Conservation (phyloP, 2,329 filamentous ascomycete genomes). For the Aspergillus flavus region DNA sequence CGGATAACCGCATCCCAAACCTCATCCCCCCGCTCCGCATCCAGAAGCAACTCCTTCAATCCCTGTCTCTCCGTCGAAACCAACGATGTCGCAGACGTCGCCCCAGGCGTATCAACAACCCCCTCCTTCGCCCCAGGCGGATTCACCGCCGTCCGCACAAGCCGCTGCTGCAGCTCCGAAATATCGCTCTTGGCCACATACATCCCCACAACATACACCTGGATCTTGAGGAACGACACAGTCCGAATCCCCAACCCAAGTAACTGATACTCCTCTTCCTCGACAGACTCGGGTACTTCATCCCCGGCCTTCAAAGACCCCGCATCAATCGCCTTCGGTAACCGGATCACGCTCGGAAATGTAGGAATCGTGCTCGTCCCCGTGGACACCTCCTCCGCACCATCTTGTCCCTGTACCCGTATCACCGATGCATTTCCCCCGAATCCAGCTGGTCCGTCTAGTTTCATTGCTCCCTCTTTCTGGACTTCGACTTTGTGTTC, state of each 20-base stretch:
- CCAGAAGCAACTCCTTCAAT: slow-evolving; percentile 69
- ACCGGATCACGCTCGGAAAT: slow-evolving; percentile 72
- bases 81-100: slow-evolving; percentile 73
- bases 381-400: slow-evolving; percentile 75
- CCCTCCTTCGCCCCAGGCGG: slow-evolving; percentile 28
- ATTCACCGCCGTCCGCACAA: slow-evolving; percentile 68
- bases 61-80: slow-evolving; percentile 79
- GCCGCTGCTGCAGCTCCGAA: slow-evolving; percentile 72
- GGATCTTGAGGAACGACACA: slow-evolving; percentile 84
- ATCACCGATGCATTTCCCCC: slow-evolving; percentile 36
- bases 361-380: slow-evolving; percentile 77
- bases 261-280: slow-evolving; percentile 75
- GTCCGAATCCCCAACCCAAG: slow-evolving; percentile 85
- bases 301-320: slow-evolving; percentile 40
- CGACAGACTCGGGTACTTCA: slow-evolving; percentile 34
- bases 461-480: slow-evolving; percentile 31
- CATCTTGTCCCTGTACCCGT: slow-evolving; percentile 54
- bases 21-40: slow-evolving; percentile 68
- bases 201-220: slow-evolving; percentile 92
- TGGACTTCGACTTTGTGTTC: slow-evolving; percentile 9
- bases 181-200: slow-evolving; percentile 88
- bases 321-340: slow-evolving; percentile 53
- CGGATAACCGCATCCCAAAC: slow-evolving; percentile 74
- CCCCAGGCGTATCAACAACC: slow-evolving; percentile 51
- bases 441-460: slow-evolving; percentile 46